Evolutionary conservation across 2,329 filamentous ascomycete species (phyloP).

Genomic region (Didymella sp.): DNA sequence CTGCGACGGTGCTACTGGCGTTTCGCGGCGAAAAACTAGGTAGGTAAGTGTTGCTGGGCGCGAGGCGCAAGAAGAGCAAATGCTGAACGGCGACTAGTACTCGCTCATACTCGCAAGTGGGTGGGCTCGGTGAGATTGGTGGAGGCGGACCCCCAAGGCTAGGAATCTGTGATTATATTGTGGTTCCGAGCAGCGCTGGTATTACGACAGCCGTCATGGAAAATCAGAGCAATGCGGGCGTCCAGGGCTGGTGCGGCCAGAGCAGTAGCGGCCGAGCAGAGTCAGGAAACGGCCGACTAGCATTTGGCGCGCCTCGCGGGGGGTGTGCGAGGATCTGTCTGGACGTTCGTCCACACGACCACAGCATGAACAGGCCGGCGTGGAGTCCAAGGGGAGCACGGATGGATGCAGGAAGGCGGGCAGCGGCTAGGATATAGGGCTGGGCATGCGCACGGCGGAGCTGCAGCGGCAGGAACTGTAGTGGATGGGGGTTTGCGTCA

Average conservation of each 20-base stretch:
- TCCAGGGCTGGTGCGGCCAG: slow-evolving; percentile 36
- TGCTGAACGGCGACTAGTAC: slow-evolving; percentile 34
- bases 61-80: slow-evolving; percentile 50
- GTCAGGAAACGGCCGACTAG: slow-evolving; percentile 32
- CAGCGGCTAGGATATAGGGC: slow-evolving; percentile 17
- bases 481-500: slow-evolving; percentile 5
- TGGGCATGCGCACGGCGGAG: slow-evolving; percentile 24
- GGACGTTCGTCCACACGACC: slow-evolving; percentile 16
- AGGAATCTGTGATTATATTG: slow-evolving; percentile 36
- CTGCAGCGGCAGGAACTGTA: slow-evolving; percentile 24
- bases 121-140: slow-evolving; percentile 30
- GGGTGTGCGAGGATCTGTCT: slow-evolving; percentile 27
- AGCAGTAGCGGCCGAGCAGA: slow-evolving; percentile 37
- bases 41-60: slow-evolving; percentile 51
- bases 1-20: slow-evolving; percentile 31
- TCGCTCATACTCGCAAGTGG: slow-evolving; percentile 45
- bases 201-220: slow-evolving; percentile 34
- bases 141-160: slow-evolving; percentile 36
- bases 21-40: slow-evolving; percentile 41
- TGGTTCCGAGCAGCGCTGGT: slow-evolving; percentile 24
- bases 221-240: slow-evolving; percentile 18
- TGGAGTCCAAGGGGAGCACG: slow-evolving; percentile 9
- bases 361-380: slow-evolving; percentile 18
- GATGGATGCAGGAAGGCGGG: slow-evolving; percentile 8
- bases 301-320: slow-evolving; percentile 41